Base-by-base conservation (phyloP, 139 green algal genomes). In the Haematococcus lacustris region DNA sequence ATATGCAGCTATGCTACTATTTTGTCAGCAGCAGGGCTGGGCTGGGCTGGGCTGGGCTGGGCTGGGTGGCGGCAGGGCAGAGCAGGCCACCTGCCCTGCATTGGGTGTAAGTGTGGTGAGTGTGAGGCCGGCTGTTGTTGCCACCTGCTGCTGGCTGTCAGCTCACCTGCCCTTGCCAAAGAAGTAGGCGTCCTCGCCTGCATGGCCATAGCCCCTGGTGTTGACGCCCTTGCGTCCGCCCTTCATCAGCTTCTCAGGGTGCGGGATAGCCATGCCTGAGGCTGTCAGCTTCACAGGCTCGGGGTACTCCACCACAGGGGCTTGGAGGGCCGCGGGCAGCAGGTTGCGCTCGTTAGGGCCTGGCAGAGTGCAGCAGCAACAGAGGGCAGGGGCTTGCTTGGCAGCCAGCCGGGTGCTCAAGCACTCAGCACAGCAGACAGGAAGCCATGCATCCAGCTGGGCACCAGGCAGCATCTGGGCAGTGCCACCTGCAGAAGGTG, bases 121-220 rank as follows among this genome's bases (percentile, higher is more conserved):
- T n/a, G n/a, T n/a, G n/a, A n/a, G n/a, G n/a, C n/a, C n/a, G n/a
- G n/a, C n/a, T n/a, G n/a, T n/a, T n/a, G n/a, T n/a, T n/a, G n/a
- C n/a, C n/a, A n/a, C n/a, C n/a, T n/a, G n/a, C n/a, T n/a, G n/a
- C n/a, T n/a, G n/a, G n/a, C n/a, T n/a, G n/a, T n/a, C n/a, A n/a
- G n/a, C 75, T 34, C 60, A 87, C 83, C 76, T 61, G 50, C 77
- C 81, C 35, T 70, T 60, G 39, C 61, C 70, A 51, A 77, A 89
- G 71, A 96, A 96, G 85, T 96, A 97, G 0, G 89, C 83, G 80
- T 96, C 92, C 76, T 97, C 93, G 0, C 93, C 93, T 3, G 77
- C 93, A 66, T 89, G 88, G 3, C 93, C 71, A 40, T 82, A 85
- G 6, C 85, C 79, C 53, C 87, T 82, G 30, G 71, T 70, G 82